phyloP scores from a whole-genome alignment of 164 flowering plant species.

The Chimonanthus praecox region DNA sequence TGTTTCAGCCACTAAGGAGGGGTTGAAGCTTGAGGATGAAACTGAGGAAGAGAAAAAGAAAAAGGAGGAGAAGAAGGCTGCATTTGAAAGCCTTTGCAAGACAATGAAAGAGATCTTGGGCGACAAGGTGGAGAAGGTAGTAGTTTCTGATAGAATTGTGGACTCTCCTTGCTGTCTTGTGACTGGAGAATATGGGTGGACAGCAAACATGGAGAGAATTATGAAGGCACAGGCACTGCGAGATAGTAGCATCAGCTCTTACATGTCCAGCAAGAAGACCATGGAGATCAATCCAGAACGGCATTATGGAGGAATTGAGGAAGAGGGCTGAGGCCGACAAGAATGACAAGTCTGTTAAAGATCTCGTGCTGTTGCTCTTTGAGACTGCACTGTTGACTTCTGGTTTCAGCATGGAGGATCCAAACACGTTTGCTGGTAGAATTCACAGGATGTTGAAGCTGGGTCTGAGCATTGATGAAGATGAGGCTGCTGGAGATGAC shows the following conservation, averaged over 20 bases:
- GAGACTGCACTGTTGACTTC: slow-evolving; percentile 60
- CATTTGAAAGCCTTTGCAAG: slow-evolving; percentile 54
- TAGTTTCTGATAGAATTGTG: slow-evolving; percentile 56
- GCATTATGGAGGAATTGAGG: slow-evolving; percentile 68
- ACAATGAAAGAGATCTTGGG: slow-evolving; percentile 56
- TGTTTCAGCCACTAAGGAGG: slow-evolving; percentile 67
- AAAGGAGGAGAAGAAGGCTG: slow-evolving; percentile 45
- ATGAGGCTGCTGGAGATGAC: slow-evolving; percentile 19
- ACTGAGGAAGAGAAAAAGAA: slow-evolving; percentile 53
- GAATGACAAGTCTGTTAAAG: slow-evolving; percentile 66
- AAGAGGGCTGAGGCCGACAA: slow-evolving; percentile 60
- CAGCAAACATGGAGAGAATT: slow-evolving; percentile 70
- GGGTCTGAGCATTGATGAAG: slow-evolving; percentile 58
- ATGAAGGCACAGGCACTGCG: slow-evolving; percentile 66
- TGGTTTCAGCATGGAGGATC: slow-evolving; percentile 62
- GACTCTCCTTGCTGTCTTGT: slow-evolving; percentile 71
- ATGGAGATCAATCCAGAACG: slow-evolving; percentile 73
- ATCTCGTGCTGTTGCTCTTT: slow-evolving; percentile 45
- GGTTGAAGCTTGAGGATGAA: slow-evolving; percentile 54
- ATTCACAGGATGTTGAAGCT: slow-evolving; percentile 65
- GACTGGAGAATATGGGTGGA: slow-evolving; percentile 73
- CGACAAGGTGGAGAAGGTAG: slow-evolving; percentile 59
- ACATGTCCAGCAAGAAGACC: slow-evolving; percentile 77
- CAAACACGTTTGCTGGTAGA: slow-evolving; percentile 47
- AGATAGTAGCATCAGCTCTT: slow-evolving; percentile 49